phyloP scores from a whole-genome alignment of 2,329 filamentous ascomycete species.

The Calonectria honghensis region DNA sequence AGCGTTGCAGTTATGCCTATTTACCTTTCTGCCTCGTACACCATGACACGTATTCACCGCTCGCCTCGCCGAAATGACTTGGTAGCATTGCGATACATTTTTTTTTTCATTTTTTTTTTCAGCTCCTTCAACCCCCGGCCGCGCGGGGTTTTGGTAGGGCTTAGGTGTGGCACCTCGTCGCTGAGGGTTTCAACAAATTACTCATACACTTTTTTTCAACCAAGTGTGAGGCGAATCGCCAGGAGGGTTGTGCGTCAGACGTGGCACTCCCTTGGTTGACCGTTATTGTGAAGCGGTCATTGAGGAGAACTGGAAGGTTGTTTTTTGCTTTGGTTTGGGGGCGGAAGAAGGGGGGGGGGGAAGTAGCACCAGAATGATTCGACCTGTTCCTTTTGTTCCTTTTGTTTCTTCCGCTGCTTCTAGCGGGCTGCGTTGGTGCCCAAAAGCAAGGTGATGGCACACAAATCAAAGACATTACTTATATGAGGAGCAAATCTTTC shows the following conservation, averaged over 20 bases:
- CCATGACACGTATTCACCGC: slow-evolving; percentile 6
- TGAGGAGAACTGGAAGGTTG: slow-evolving; percentile 2
- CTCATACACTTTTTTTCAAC: neutral
- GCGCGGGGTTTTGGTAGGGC: slow-evolving; percentile 9
- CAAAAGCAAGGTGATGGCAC: slow-evolving; percentile 3
- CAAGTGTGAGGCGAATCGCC: neutral
- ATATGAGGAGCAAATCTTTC: slow-evolving; percentile 15
- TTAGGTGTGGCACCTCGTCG: slow-evolving; percentile 1
- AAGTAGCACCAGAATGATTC: neutral
- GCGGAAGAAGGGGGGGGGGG: neutral
- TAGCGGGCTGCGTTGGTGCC: slow-evolving; percentile 14
- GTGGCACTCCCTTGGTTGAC: slow-evolving; percentile 28
- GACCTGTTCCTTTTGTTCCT: neutral
- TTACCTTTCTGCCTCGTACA: neutral
- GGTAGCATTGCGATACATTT: slow-evolving; percentile 3
- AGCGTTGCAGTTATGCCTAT: slow-evolving; percentile 6
- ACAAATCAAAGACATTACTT: neutral
- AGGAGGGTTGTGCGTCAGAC: slow-evolving; percentile 28
- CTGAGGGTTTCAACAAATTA: slow-evolving; percentile 1
- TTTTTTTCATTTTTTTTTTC: neutral
- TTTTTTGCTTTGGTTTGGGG: neutral
- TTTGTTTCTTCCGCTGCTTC: neutral
- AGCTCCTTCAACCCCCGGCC: neutral
- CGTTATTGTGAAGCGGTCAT: slow-evolving; percentile 29
- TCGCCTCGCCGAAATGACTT: slow-evolving; percentile 29